Conservation (phyloP, 352 stramenopile species). For the Globisporangium okanoganense region DNA sequence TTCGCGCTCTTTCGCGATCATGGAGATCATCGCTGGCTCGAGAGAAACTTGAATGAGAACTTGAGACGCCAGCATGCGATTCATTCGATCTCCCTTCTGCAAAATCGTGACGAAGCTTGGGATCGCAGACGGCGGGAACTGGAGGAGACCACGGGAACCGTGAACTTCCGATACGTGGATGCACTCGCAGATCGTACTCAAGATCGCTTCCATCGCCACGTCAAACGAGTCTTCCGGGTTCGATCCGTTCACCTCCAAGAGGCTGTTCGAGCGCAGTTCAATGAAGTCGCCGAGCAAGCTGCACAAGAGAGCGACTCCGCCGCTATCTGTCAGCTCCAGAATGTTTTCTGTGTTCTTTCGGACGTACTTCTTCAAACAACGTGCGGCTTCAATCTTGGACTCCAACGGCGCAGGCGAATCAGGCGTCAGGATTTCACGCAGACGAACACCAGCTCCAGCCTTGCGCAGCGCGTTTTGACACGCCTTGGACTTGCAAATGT, state of each 20-base stretch:
- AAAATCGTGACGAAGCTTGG: constrained; percentile 61
- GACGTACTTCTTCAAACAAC: constrained; percentile 72
- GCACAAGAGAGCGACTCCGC: constrained; percentile 51
- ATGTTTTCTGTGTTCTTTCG: constrained; percentile 72
- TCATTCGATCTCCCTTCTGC: constrained; percentile 52
- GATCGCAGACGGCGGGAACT: constrained; percentile 53
- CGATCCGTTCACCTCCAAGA: constrained; percentile 18
- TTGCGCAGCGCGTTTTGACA: constrained; percentile 68
- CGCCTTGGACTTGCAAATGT: constrained; percentile 57
- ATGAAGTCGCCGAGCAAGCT: constrained; percentile 55
- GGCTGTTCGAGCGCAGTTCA: constrained; percentile 33
- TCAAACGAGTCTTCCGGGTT: constrained; percentile 51
- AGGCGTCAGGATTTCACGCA: constrained; percentile 52
- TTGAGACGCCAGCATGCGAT: constrained; percentile 69
- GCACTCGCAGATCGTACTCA: constrained; percentile 75
- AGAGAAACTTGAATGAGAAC: constrained; percentile 62
- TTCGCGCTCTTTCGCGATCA: constrained; percentile 43
- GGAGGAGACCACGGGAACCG: constrained; percentile 33
- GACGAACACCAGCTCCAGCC: constrained; percentile 41
- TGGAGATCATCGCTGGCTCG: constrained; percentile 50
- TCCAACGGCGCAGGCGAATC: constrained; percentile 51
- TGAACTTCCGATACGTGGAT: constrained; percentile 49
- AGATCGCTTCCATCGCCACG: constrained; percentile 63
- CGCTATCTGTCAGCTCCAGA: constrained; percentile 51
- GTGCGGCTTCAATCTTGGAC: constrained; percentile 60